Base-by-base conservation (phyloP, 1,284 basidiomycete genomes). In the Cryptococcus hybrid region DNA sequence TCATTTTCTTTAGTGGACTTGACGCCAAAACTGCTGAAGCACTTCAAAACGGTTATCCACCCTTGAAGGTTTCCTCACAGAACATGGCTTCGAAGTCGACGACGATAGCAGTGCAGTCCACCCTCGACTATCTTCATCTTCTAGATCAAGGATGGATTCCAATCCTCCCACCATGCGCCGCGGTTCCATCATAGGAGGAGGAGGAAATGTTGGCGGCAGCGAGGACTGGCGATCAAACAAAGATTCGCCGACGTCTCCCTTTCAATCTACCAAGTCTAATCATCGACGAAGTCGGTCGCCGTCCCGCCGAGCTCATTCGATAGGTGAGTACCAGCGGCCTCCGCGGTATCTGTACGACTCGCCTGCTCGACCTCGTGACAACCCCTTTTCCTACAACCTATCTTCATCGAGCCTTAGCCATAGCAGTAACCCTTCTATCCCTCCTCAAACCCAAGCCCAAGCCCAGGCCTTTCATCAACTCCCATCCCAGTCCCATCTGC, bases 31-130 rank as follows among this genome's bases (percentile, higher is more conserved):
- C 62, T 13, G 56, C 64, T 5, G 54, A 55, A 46, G 56, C 61
- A 24, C 56, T 73, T 9, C 61, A 65, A 4, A 60, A 30, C 60
- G 64, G 38, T 54, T 70, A 9, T 52, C 55, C 13, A 54, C 57
- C 46, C 52, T 70, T 34, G 65, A 65, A 49, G 34, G 56, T 8
- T 52, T 67, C 35, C 51, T 70, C 15, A 48, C 58, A 30, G 58
- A 63, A 35, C 54, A 62, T 43, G 61, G 62, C 3, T 54, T 63
- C 7, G 56, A 55, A 3, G 48, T 66, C 0, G 59, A 60, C 9
- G 47, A 42, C 18, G 50, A 51, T 15, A 49, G 3, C 50, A 38
- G 12, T 11, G 37, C 36, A 9, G 24, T 36, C 35, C 15, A 43
- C 52, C 30, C 5, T 18, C 42, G 18, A 39, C 15, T 9, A 5